These are phyloP conservation scores for Raddia distichophylla DNA, from an alignment of 176 grass and related monocot species.

Conservation along the genomic window DNA sequence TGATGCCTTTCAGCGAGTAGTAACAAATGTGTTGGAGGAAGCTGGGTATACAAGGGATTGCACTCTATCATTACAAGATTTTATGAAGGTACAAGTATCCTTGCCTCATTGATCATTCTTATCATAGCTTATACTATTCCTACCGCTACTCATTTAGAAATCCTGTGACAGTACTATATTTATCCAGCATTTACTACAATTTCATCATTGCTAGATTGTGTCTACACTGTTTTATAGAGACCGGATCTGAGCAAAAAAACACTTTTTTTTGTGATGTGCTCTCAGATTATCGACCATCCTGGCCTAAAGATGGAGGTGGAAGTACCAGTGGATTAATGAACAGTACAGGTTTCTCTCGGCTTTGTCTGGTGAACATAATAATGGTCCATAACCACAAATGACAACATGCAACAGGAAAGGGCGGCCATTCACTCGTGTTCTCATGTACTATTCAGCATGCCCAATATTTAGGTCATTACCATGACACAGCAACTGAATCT, in stretches of 20 bases:
- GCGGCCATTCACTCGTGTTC: neutral
- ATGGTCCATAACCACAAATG: neutral
- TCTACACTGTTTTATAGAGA: neutral
- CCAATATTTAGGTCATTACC: neutral
- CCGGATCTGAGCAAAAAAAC: neutral
- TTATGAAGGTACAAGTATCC: constrained; percentile 54
- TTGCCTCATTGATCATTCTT: constrained; percentile 11
- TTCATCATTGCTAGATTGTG: neutral
- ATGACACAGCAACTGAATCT: neutral
- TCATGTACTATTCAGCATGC: constrained; percentile 4
- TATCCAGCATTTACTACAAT: neutral
- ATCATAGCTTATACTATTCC: neutral
- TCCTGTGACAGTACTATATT: neutral
- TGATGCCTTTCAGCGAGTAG: constrained; percentile 56
- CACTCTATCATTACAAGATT: constrained; percentile 67
- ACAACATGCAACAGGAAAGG: neutral
- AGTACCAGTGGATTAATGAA: constrained; percentile 60
- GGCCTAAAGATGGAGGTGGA: constrained; percentile 73
- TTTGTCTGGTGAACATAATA: neutral
- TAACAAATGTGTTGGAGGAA: constrained; percentile 71
- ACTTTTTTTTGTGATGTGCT: neutral
- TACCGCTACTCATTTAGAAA: neutral
- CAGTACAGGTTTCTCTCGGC: neutral
- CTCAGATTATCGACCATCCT: constrained; percentile 49
- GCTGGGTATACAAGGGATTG: constrained; percentile 68